Base-by-base conservation (phyloP, 768 basidiomycete species). In the Tylopilus sp. region DNA sequence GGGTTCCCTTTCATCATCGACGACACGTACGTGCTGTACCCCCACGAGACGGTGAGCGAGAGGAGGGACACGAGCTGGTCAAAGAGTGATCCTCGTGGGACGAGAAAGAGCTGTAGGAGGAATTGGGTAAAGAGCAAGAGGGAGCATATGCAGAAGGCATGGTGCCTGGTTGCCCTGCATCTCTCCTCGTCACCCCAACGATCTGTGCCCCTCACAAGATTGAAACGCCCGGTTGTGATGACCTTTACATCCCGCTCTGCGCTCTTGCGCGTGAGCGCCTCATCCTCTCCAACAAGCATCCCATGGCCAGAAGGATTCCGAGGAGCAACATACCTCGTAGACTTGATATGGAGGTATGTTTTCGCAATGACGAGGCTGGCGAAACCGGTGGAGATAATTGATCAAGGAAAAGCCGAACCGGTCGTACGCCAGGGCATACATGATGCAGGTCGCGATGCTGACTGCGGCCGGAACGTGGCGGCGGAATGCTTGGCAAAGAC, bases 1-100 rank as follows among this genome's bases (percentile, higher is more conserved):
- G n/a, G n/a, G n/a, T n/a, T 65, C 45, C 61, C 58, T 26, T 57
- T 65, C 55, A 77, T 73, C 65, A 76, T 47, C 2, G 64, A 68
- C 6, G 70, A 63, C 4, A 70, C 52, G 41, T 62, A 70, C 0
- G 63, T 58, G 33, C 68, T 73, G 26, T 73, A 69, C 10, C n/a
- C 48, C 72, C 72, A 73, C 0, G 69, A 73, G 2, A 58, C 56
- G 5, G 45, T 59, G 40, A 73, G 58, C 7, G 69, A 64, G 8
- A 49, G 5, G 20, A 69, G 47, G 46, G 73, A 72, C 67, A 72
- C 59, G 42, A 65, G 49, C 42, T 72, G 71, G 5, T 71, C 71
- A 17, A 73, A 73, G 3, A 71, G 60, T 2, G 55, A 35, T 9
- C 62, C 63, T 53, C 67, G 68, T 0, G 71, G 71, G 30, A 70